Evolutionary conservation across 305 asterid species (phyloP).

Genomic region (Fraxinus angustifolia): DNA sequence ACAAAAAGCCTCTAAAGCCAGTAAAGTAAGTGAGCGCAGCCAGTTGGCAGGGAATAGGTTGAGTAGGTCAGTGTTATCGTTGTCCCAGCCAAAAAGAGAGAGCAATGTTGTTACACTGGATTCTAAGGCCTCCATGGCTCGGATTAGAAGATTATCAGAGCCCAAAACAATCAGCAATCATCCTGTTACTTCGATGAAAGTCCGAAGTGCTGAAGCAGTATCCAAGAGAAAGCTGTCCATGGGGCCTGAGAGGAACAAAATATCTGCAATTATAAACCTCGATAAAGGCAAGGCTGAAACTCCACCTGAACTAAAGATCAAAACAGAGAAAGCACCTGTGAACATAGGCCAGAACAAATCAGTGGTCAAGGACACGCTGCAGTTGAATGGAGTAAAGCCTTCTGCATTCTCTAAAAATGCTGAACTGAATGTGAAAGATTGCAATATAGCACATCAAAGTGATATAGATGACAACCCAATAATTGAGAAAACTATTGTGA

Average conservation of each 20-base stretch:
- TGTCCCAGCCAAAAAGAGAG: conserved; percentile 64
- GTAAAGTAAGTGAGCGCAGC: conserved; percentile 52
- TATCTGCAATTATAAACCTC: conserved; percentile 72
- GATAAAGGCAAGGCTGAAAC: conserved; percentile 78
- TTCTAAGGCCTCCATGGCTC: conserved; percentile 62
- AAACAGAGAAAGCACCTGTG: conserved; percentile 40
- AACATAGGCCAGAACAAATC: conserved; percentile 33
- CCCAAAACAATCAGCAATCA: conserved; percentile 56
- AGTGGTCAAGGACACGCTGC: conserved; percentile 28
- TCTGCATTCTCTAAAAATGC: conserved; percentile 32
- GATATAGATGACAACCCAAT: conserved; percentile 72
- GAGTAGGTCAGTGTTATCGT: conserved; percentile 69
- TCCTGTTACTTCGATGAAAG: conserved; percentile 43
- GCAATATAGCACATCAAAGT: conserved; percentile 29
- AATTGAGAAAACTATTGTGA: conserved; percentile 76
- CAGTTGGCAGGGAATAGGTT: conserved; percentile 55
- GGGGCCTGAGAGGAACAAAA: conserved; percentile 71
- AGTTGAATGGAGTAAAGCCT: conserved; percentile 39
- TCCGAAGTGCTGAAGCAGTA: conserved; percentile 51
- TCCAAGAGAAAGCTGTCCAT: conserved; percentile 51
- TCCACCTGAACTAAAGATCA: conserved; percentile 83
- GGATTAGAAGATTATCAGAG: conserved; percentile 83
- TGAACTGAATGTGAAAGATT: conserved; percentile 34
- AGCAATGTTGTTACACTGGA: conserved; percentile 55
- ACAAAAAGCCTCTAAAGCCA: conserved; percentile 49